These are phyloP conservation scores for Aspergillus kassunensis DNA, from an alignment of 495 filamentous ascomycete species.

Conservation along the genomic window DNA sequence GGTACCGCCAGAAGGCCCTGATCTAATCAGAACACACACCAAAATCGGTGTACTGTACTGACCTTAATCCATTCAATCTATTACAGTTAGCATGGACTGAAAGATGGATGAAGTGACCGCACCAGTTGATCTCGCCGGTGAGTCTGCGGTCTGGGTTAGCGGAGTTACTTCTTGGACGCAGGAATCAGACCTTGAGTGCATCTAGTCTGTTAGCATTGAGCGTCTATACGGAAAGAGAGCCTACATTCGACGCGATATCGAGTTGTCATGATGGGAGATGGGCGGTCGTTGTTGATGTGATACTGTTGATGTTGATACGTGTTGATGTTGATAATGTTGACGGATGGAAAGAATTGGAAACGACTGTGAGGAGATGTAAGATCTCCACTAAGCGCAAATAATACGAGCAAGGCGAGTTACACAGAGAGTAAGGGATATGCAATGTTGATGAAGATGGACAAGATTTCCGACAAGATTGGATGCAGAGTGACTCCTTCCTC, in stretches of 20 bases:
- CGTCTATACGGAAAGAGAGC: conserved; percentile 9
- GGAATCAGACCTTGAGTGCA: conserved; percentile 63
- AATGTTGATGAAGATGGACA: not conserved
- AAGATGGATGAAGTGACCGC: conserved; percentile 9
- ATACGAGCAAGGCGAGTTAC: not conserved
- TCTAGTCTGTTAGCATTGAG: conserved; percentile 48
- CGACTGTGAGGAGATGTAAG: not conserved
- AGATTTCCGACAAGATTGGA: not conserved
- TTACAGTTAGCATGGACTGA: not conserved
- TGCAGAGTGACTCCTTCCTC: not conserved
- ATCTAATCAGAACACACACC: conserved; percentile 37
- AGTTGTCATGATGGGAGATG: conserved; percentile 63
- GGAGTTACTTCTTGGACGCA: conserved; percentile 8
- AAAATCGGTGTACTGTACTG: too few species aligned
- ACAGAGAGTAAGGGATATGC: not conserved
- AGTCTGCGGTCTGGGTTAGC: conserved; percentile 44
- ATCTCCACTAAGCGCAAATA: not conserved
- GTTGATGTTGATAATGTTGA: not conserved
- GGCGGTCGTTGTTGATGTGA: not conserved
- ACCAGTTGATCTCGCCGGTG: conserved; percentile 87
- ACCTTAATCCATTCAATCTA: conserved; percentile 71
- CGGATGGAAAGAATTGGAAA: not conserved
- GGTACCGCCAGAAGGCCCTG: conserved; percentile 91
- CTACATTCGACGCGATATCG: conserved; percentile 88
- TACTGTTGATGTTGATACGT: not conserved